Evolutionary conservation across 2,329 filamentous ascomycete species (phyloP), one percentile per base, ranked within the genome.

Genomic region (Plenodomus lindquistii): DNA sequence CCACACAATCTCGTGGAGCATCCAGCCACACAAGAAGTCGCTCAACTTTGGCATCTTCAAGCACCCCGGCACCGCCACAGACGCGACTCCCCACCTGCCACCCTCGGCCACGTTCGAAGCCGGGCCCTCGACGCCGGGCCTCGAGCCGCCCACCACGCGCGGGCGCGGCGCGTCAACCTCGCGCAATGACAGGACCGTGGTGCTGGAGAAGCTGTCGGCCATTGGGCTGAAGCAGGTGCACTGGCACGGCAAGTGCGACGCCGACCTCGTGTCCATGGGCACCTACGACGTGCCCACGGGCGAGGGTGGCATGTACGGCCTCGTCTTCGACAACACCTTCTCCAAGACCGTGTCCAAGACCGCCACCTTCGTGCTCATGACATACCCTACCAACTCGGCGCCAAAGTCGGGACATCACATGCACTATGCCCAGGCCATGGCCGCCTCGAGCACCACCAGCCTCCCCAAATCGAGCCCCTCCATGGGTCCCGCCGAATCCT

Each of bases 31-130:
- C 73, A 97, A 96, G 78, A 97, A 97, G 77, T 97, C 93, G 50
- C 88, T 99, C 74, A 97, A 97, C 76, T 96, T 99, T 72, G 94
- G 92, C 68, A 88, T 99, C 66, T 95, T 99, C 75, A 97, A 97
- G 72, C 94, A 97, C 72, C 93, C 94, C 2, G 91, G 92, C 59
- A 86, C 83, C 48, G 84, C 84, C 51, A 79, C 79, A 57, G 79
- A 83, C 54, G 54, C 57, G 16, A 54, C 66, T 24, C 60, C 70
- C 20, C 59, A 73, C 70, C 51, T 78, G 69, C 50, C 69, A 37
- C 56, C 68, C 17, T 58, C 65, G 40, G 59, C 63, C 15, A 64
- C 56, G 37, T 62, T 70, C 55, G 67, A 71, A 44, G 47, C 54
- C 31, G 60, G 57, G 1, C 63, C 67, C 37, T 40, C 64, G n/a